Conservation (phyloP, 768 basidiomycete species). For the Termitomyces sp. region DNA sequence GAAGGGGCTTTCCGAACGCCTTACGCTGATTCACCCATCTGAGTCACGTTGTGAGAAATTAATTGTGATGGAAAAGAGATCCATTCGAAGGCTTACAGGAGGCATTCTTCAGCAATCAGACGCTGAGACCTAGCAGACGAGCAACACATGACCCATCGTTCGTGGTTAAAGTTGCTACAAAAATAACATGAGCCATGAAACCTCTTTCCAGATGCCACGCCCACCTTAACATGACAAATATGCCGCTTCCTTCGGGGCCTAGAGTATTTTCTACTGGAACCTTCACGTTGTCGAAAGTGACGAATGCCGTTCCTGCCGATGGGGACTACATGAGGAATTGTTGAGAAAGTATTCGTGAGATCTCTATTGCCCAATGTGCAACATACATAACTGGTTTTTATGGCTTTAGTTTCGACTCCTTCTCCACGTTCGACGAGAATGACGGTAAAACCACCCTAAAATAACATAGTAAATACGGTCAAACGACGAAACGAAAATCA, state of each 20-base stretch:
- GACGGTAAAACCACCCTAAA: slow-evolving; percentile 69
- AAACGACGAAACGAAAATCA: not conserved
- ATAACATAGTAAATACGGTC: not conserved
- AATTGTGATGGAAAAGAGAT: not conserved
- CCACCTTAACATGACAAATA: slow-evolving; percentile 47
- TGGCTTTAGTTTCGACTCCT: slow-evolving; percentile 79
- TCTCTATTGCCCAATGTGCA: not conserved
- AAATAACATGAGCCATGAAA: not conserved
- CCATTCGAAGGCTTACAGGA: slow-evolving; percentile 39
- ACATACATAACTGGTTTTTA: slow-evolving; percentile 66
- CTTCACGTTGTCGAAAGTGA: slow-evolving; percentile 77
- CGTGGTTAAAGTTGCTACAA: slow-evolving; percentile 87
- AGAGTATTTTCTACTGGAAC: slow-evolving; percentile 85
- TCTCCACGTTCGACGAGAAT: slow-evolving; percentile 82
- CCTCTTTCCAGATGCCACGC: not conserved
- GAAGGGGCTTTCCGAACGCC: slow-evolving; percentile 86
- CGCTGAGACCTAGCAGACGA: slow-evolving; percentile 68
- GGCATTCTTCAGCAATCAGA: slow-evolving; percentile 44
- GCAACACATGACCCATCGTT: slow-evolving; percentile 90
- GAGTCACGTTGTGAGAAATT: not conserved
- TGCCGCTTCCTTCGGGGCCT: slow-evolving; percentile 73
- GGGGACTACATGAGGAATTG: slow-evolving; percentile 40
- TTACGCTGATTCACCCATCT: slow-evolving; percentile 87
- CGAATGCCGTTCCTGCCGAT: slow-evolving; percentile 77
- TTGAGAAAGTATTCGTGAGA: not conserved